Base-by-base conservation (phyloP, 768 basidiomycete genomes). In the Boletellus sp. region DNA sequence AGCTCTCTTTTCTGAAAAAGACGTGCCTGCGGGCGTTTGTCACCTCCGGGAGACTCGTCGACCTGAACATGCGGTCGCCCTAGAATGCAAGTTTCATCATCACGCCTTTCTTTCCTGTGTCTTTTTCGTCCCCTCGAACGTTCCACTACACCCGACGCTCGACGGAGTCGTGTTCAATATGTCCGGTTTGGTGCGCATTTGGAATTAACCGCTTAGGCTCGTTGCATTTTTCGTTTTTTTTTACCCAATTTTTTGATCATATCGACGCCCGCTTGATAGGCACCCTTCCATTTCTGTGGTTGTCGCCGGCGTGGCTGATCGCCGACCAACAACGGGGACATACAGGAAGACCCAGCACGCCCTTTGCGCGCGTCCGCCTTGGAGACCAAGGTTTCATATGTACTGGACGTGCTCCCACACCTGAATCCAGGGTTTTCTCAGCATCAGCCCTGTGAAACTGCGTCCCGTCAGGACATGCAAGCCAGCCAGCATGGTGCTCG, bases 311-410 rank as follows among this genome's bases (percentile, higher is more conserved):
- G 28, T 31, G 45, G 35, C 26, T 49, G 48, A 28, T 48, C 55
- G 31, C 50, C 44, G 61, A 51, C 44, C 45, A 16, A 19, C 50
- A 39, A 39, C 47, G 54, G 60, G 47, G 48, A 54, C 53, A 55
- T 54, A 53, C n/a, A 40, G 50, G 55, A 48, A 61, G 56, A 34
- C 38, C 35, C 50, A 43, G 56, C 64, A 65, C 57, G 65, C 64
- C 62, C 52, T 57, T 66, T 65, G 64, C 56, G 60, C 45, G 50
- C 57, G 64, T 52, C 54, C 46, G 52, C 43, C 49, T 55, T 52
- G 38, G 44, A 51, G 33, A 16, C 53, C 59, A 45, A 56, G 31
- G 43, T 59, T 55, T 59, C 55, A 52, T 52, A n/a, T n/a, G n/a
- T n/a, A 42, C 47, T 48, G 35, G 38, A 50, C 42, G 55, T 46